Percentiles rank a stretch among this genome's conserved stretches.
These are phyloP conservation scores for Domatiomyces catenatus DNA, from an alignment of 2,329 filamentous ascomycete genomes.

Conservation along the genomic window DNA sequence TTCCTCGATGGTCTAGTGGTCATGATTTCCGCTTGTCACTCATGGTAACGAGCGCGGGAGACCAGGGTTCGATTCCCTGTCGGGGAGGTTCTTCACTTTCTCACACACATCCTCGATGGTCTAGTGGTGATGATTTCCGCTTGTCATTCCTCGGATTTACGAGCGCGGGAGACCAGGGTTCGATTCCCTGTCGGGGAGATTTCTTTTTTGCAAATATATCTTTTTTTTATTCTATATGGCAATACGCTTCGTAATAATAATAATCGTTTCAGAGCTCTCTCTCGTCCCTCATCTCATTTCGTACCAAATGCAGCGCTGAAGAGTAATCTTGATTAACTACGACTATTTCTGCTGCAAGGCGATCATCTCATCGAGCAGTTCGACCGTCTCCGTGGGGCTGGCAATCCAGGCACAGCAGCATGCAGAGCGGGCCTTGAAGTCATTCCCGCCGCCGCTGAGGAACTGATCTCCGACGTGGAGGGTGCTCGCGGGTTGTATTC, in stretches of 20 bases:
- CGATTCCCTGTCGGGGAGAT: conserved; percentile 6
- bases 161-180: conserved; percentile 11
- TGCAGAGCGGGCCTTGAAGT: conserved; percentile 87
- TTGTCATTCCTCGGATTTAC: conserved; percentile 5
- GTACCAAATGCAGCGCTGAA: too few species aligned
- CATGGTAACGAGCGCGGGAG: conserved; percentile 6
- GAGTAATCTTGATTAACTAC: not conserved
- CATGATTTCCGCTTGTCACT: conserved; percentile 14
- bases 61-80: conserved; percentile 11
- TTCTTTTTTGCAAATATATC: not conserved
- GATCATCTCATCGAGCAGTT: conserved; percentile 59
- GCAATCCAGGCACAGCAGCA: conserved; percentile 97
- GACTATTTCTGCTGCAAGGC: conserved; percentile 3
- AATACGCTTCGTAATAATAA: too few species aligned
- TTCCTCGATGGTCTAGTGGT: conserved; percentile 12
- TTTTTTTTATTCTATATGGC: not conserved
- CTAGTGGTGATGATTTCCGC: conserved; percentile 15
- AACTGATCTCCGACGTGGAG: conserved; percentile 95
- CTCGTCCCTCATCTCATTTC: too few species aligned
- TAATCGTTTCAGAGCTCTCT: too few species aligned
- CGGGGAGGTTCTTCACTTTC: not conserved
- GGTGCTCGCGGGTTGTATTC: conserved; percentile 45
- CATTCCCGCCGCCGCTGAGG: conserved; percentile 83
- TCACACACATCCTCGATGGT: conserved; percentile 6
- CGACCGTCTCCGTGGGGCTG: conserved; percentile 77